Evolutionary conservation across 2,329 filamentous ascomycete genomes (phyloP), one percentile per base, ranked within the genome.

Genomic region (Meredithiella fracta): DNA sequence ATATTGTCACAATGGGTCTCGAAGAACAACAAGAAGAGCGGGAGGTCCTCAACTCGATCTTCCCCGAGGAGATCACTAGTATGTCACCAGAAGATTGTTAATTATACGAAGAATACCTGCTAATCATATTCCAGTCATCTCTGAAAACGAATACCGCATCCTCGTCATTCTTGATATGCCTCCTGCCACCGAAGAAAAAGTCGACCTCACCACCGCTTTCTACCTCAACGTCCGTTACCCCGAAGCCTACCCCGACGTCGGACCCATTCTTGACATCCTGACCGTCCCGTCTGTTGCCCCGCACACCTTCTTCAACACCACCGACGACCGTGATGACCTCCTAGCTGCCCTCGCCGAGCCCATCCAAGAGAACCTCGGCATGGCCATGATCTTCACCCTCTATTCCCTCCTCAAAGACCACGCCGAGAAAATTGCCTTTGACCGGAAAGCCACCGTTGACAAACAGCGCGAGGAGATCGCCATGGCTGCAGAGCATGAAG

Each of bases 21-120:
- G 91, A 97, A 75, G 92, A 98, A 59, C 92, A 98, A 69, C 72
- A 83, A 62, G 92, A 98, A 72, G 92, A 98, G 77, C 83, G 90
- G 60, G 92, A 98, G 70, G 91, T 98, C 63, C 87, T 98, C 67
- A 88, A 94, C 66, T 96, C 91, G 59, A 98, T 98, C 66, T 98
- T 97, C 63, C 89, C 92, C 1, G 91, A 98, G 59, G 92, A 98
- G 72, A 95, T 98, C 63, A 91, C 83, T 77, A 85, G 89, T 91
- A 65, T 51, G 68, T 60, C 49, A 26, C 17, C n/a, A n/a, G n/a
- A n/a, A n/a, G 15, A 17, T n/a, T n/a, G 8, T 17, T 7, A 7
- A 44, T 9, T 22, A n/a, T 3, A 44, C 29, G 17, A n/a, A 7
- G 11, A 44, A 9, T 20, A n/a, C n/a, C 11, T 17, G 17, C n/a